phyloP scores from a whole-genome alignment of 371 early-diverging fungal species.

The Parasitella parasitica region DNA sequence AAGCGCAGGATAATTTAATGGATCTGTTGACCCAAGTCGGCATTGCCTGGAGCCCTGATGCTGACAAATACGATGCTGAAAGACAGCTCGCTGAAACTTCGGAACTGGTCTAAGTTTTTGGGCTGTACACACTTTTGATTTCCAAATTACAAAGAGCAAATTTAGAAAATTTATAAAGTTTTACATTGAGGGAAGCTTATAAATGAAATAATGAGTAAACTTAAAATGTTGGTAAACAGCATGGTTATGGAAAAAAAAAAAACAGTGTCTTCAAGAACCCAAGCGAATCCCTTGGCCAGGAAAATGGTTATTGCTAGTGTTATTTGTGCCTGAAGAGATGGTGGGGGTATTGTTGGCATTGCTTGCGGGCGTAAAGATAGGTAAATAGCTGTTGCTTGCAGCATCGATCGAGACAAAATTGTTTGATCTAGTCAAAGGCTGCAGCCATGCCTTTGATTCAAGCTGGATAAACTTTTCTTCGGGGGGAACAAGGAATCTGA shows the following conservation, averaged over 20 bases:
- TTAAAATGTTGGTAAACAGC: no score
- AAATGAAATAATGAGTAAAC: no score
- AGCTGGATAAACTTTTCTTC: constrained; percentile 12
- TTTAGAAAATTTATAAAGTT: no score
- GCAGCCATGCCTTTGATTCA: constrained; percentile 19
- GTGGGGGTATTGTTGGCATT: background rate
- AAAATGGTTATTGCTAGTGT: background rate
- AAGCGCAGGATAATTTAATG: constrained; percentile 41
- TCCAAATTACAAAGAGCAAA: no score
- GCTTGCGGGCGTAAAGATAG: constrained; percentile 9
- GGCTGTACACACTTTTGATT: no score
- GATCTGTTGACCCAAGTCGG: constrained; percentile 28
- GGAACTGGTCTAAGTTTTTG: constrained; percentile 8
- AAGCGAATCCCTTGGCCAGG: constrained; percentile 21
- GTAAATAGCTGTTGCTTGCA: constrained; percentile 14
- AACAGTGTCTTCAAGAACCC: constrained; percentile 11
- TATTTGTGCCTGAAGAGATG: background rate
- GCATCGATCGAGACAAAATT: constrained; percentile 21
- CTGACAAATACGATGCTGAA: constrained; percentile 10
- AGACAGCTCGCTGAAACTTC: constrained; percentile 13
- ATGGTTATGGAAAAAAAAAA: no score
- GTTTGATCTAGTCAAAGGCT: background rate
- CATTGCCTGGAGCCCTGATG: constrained; percentile 24
- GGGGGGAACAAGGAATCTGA: constrained; percentile 2
- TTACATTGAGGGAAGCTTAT: no score